Base-by-base conservation (phyloP, 208 protist genomes). In the Acanthamoeba castellanii region DNA sequence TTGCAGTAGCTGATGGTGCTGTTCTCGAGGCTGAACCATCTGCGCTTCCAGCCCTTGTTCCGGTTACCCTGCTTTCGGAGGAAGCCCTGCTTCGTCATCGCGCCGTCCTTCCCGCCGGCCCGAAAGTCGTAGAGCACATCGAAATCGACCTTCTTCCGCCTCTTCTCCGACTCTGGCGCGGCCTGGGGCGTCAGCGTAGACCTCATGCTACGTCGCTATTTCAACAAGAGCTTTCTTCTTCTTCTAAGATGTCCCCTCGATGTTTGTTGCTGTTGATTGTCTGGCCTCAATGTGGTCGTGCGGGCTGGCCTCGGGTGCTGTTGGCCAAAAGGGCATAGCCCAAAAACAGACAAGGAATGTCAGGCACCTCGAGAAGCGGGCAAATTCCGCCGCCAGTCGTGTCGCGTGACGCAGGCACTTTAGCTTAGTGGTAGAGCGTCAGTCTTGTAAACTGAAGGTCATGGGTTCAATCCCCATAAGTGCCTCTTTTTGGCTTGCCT, bases 381-480 rank as follows among this genome's bases (percentile, higher is more conserved):
- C n/a, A n/a, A n/a, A n/a, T n/a, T n/a, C n/a, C n/a, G n/a, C n/a
- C n/a, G n/a, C n/a, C n/a, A n/a, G n/a, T n/a, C n/a, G n/a, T n/a
- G 11, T 14, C 47, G 11, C 47, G 11, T 52, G 47, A 64, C 18
- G 59, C 5, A 64, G 68, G 68, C 68, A 76, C 68, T 76, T 76
- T 76, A 76, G 68, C 68, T 76, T 76, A 76, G 68, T 76, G 68
- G 68, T 76, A 76, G 68, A 76, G 68, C 68, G 68, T 76, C 68
- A 76, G 68, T 76, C 68, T 76, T 76, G 68, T 76, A 76, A 76
- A 76, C 68, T 76, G 68, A 76, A 76, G 68, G 68, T 76, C 68
- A 76, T 76, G 68, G 68, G 68, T 76, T 76, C 68, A 76, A 76
- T 76, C 68, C 68, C 68, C 68, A 76, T 76, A 76, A 76, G 68